These are phyloP conservation scores for Vigna trinervia DNA, from an alignment of 306 rosid genomes.

Conservation along the genomic window DNA sequence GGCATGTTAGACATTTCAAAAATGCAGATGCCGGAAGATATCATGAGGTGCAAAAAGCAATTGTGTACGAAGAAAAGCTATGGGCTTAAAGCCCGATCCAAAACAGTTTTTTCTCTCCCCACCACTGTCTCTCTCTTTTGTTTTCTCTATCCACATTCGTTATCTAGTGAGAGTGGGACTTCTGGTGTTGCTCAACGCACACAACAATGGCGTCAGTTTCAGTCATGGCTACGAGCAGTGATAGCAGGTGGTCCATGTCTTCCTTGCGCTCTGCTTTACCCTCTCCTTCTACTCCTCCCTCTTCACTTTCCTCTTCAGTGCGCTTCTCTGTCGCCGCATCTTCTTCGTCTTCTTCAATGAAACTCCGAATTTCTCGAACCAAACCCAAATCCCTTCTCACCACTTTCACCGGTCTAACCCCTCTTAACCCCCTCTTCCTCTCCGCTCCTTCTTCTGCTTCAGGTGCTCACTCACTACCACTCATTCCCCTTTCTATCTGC, in stretches of 20 bases:
- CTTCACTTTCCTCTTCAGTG: conserved; percentile 42
- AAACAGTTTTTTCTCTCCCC: not conserved
- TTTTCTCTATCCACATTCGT: conserved; percentile 4
- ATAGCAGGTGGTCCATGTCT: conserved; percentile 64
- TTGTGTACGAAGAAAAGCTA: too few relatives aligned
- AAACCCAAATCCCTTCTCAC: conserved; percentile 53
- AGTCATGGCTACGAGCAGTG: conserved; percentile 44
- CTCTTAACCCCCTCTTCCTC: conserved; percentile 51
- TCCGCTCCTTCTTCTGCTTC: conserved; percentile 52
- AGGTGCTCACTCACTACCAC: conserved; percentile 49
- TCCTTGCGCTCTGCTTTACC: conserved; percentile 72
- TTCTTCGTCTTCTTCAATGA: conserved; percentile 28
- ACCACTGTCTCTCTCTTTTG: not conserved
- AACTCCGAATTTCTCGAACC: conserved; percentile 40
- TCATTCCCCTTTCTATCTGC: not conserved
- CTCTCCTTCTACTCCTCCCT: conserved; percentile 33
- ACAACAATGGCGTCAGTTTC: conserved; percentile 47
- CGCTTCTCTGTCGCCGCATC: conserved; percentile 42
- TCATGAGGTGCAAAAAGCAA: too few relatives aligned
- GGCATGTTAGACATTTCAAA: too few relatives aligned
- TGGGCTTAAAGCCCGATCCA: not conserved
- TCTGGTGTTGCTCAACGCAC: not conserved
- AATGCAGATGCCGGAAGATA: too few relatives aligned
- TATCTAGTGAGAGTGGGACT: not conserved
- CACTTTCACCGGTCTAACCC: conserved; percentile 71